phyloP scores from a whole-genome alignment of 2,329 filamentous ascomycete species.

The Aspergillus udagawae region DNA sequence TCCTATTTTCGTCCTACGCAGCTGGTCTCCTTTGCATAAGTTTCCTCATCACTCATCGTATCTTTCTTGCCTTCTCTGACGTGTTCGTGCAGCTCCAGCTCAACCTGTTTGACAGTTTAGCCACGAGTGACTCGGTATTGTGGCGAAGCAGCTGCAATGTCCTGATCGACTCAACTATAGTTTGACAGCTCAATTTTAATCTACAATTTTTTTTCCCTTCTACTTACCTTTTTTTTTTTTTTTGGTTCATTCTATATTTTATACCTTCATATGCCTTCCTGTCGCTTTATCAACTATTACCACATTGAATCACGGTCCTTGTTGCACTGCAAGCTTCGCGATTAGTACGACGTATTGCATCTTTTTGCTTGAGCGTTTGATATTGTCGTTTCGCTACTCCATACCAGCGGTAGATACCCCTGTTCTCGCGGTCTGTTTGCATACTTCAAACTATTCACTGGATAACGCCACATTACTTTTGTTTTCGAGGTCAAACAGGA shows the following conservation, averaged over 20 bases:
- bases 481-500: not conserved
- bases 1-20: constrained; percentile 15
- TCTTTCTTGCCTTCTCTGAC: constrained; percentile 26
- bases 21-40: constrained; percentile 10
- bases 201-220: not conserved
- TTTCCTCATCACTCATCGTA: not conserved
- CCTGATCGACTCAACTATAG: constrained; percentile 16
- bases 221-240: too few relatives aligned
- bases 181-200: constrained; percentile 7
- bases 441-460: not conserved
- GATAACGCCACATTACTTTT: not conserved
- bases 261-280: not conserved
- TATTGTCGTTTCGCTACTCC: constrained; percentile 1
- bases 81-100: constrained; percentile 27
- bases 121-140: constrained; percentile 27
- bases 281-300: not conserved
- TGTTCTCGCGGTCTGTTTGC: not conserved
- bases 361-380: not conserved
- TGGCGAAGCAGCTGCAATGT: constrained; percentile 37
- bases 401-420: constrained; percentile 3
- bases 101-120: constrained; percentile 15
- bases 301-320: constrained; percentile 1
- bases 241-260: not conserved
- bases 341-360: not conserved
- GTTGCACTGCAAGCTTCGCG: constrained; percentile 6